Percentiles rank a stretch among this genome's conserved stretches.
These are phyloP conservation scores for Hypoxylon sp. DNA, from an alignment of 2,329 filamentous ascomycete species.

Conservation along the genomic window DNA sequence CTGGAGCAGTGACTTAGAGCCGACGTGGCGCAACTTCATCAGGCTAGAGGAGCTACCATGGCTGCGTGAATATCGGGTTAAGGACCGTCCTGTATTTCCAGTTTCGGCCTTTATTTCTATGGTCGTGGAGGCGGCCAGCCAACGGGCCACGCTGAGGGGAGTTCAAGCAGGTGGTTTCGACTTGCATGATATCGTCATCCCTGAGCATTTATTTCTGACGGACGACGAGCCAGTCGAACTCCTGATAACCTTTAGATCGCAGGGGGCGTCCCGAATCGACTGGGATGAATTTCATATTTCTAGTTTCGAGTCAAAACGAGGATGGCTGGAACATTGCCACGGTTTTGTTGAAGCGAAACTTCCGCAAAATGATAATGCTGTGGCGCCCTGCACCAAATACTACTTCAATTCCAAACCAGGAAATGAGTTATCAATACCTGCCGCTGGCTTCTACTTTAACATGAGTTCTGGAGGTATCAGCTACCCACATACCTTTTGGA, in stretches of 20 bases:
- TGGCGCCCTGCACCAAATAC: constrained; percentile 55
- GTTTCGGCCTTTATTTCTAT: constrained; percentile 61
- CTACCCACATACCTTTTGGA: constrained; percentile 47
- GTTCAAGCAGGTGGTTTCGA: constrained; percentile 55
- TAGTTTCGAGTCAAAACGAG: constrained; percentile 55
- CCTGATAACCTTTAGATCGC: constrained; percentile 55
- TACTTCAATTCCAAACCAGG: constrained; percentile 57
- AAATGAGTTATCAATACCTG: constrained; percentile 57
- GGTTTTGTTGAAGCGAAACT: constrained; percentile 52
- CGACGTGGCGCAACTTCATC: constrained; percentile 59
- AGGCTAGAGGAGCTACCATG: constrained; percentile 60
- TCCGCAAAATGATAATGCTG: constrained; percentile 50
- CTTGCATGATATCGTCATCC: constrained; percentile 57
- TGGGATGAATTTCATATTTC: constrained; percentile 58
- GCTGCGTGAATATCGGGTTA: constrained; percentile 64
- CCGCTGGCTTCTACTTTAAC: constrained; percentile 42
- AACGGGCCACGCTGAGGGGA: constrained; percentile 50
- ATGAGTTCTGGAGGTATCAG: constrained; percentile 36
- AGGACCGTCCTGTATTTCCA: constrained; percentile 64
- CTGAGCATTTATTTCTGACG: constrained; percentile 55
- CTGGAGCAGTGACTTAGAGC: constrained; percentile 55
- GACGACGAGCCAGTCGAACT: constrained; percentile 57
- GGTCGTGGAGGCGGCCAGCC: constrained; percentile 50
- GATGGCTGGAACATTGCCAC: constrained; percentile 60
- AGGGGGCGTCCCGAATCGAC: constrained; percentile 48